phyloP scores from a whole-genome alignment of 768 basidiomycete genomes.

The Cyathus striatus region DNA sequence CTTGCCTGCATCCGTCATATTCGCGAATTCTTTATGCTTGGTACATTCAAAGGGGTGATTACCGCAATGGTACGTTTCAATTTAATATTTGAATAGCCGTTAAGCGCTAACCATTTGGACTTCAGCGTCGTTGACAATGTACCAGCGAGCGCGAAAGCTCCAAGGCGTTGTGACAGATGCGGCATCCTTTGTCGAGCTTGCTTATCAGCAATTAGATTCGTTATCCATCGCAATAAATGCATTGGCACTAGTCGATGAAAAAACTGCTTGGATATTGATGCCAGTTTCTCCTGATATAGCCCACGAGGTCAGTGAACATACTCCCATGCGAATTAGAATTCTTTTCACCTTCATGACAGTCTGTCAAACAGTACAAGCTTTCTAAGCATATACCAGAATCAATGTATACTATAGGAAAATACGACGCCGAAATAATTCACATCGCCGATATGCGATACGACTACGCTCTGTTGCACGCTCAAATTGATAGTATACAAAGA shows the following conservation, averaged over 20 bases:
- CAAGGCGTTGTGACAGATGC: constrained; percentile 45
- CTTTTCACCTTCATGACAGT: constrained; percentile 27
- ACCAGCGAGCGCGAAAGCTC: constrained; percentile 81
- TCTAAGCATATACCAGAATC: constrained; percentile 75
- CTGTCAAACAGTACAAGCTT: constrained; percentile 67
- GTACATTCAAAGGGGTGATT: constrained; percentile 84
- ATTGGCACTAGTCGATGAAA: constrained; percentile 73
- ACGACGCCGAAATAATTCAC: constrained; percentile 74
- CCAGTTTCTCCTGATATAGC: constrained; percentile 44
- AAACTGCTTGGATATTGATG: constrained; percentile 80
- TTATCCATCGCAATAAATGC: constrained; percentile 87
- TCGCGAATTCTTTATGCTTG: constrained; percentile 92
- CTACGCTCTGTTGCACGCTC: constrained; percentile 70
- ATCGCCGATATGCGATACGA: constrained; percentile 77
- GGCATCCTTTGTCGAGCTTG: constrained; percentile 34
- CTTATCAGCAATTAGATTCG: constrained; percentile 73
- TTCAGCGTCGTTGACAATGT: constrained; percentile 56
- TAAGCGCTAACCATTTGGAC: not conserved
- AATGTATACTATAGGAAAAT: constrained; percentile 55
- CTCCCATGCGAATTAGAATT: constrained; percentile 10
- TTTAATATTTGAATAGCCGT: constrained; percentile 1
- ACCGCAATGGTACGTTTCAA: constrained; percentile 73
- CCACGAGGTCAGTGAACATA: constrained; percentile 41
- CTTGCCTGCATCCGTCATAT: constrained; percentile 79
- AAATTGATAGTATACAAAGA: constrained; percentile 65